Percentiles rank a stretch among this genome's conserved stretches.
These are phyloP conservation scores for Angophora floribunda DNA, from an alignment of 345 rosid genomes.

Conservation along the genomic window DNA sequence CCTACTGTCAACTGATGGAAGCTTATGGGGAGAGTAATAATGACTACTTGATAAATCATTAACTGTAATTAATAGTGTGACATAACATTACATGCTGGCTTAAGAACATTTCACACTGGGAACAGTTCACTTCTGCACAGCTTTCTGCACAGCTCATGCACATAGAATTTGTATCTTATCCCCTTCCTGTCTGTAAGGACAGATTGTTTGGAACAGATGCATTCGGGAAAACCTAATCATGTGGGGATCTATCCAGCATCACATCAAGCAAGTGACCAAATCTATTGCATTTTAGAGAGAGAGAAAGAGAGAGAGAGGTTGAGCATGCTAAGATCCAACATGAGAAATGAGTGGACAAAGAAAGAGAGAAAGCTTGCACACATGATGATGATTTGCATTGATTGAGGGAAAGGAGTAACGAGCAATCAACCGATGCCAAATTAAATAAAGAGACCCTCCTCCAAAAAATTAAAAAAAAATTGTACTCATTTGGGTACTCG, in stretches of 20 bases:
- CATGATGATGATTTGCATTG: constrained; percentile 22
- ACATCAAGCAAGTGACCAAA: not conserved
- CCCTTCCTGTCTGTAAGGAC: not conserved
- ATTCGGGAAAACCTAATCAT: not conserved
- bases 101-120: not conserved
- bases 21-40: not conserved
- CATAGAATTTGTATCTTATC: not conserved
- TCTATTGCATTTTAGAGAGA: not conserved
- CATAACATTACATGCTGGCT: not conserved
- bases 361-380: not conserved
- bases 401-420: constrained; percentile 20
- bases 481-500: not conserved
- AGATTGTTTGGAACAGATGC: not conserved
- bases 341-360: not conserved
- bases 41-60: not conserved
- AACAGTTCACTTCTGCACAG: not conserved
- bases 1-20: not conserved
- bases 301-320: not conserved
- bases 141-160: not conserved
- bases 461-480: not conserved
- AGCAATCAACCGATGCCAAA: constrained; percentile 15
- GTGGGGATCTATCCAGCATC: not conserved
- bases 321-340: not conserved
- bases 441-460: not conserved
- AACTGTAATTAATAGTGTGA: not conserved